Evolutionary conservation across 2,329 filamentous ascomycete species (phyloP).

Genomic region (Fusarium avenaceum): DNA sequence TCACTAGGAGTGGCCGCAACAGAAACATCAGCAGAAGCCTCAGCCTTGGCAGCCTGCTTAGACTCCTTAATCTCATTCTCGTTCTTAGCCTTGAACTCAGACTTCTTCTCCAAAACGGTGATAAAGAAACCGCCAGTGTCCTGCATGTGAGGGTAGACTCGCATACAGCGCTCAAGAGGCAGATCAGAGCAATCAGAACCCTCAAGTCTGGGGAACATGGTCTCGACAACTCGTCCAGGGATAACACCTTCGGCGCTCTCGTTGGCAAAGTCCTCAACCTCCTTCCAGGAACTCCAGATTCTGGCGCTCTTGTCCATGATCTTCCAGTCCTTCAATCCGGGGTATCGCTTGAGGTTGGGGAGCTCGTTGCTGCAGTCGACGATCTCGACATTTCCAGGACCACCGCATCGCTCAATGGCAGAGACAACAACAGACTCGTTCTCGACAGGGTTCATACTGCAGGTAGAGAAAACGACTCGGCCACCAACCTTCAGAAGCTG

Average conservation of each 20-base stretch:
- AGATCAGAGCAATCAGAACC: constrained; percentile 70
- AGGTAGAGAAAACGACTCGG: constrained; percentile 96
- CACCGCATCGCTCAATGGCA: constrained; percentile 91
- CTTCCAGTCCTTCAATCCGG: constrained; percentile 86
- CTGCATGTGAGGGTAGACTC: constrained; percentile 94
- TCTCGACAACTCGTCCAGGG: constrained; percentile 79
- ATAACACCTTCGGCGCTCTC: constrained; percentile 65
- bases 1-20: constrained; percentile 29
- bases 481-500: constrained; percentile 97
- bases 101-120: constrained; percentile 90
- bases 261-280: constrained; percentile 78
- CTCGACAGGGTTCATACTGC: constrained; percentile 98
- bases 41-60: constrained; percentile 34
- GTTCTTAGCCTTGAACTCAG: constrained; percentile 83
- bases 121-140: constrained; percentile 99
- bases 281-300: constrained; percentile 85
- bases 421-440: constrained; percentile 93
- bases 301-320: constrained; percentile 89
- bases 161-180: constrained; percentile 90
- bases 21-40: constrained; percentile 21
- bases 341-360: constrained; percentile 79
- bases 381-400: constrained; percentile 82
- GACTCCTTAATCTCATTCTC: constrained; percentile 65
- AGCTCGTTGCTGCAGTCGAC: constrained; percentile 86
- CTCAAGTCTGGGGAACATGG: constrained; percentile 82